These are phyloP conservation scores for Gryganskiella cystojenkinii DNA, from an alignment of 192 early-diverging fungal genomes.

Conservation along the genomic window DNA sequence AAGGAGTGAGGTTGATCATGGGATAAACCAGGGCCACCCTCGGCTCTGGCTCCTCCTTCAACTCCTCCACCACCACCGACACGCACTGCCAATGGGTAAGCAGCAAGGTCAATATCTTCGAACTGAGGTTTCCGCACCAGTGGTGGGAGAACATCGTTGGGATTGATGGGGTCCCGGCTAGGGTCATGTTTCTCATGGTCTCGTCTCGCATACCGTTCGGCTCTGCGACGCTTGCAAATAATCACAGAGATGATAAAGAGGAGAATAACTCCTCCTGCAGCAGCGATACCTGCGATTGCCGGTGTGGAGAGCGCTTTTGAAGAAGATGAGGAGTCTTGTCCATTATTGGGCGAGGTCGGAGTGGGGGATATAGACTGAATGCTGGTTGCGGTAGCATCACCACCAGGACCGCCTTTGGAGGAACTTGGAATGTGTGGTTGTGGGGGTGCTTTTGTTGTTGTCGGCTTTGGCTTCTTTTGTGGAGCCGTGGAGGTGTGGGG, in stretches of 20 bases:
- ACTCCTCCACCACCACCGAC: neutral
- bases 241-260: constrained; percentile 32
- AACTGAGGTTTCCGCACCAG: neutral
- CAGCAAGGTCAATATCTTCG: constrained; percentile 4
- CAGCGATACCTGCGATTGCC: constrained; percentile 44
- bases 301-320: constrained; percentile 28
- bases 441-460: no score
- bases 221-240: constrained; percentile 27
- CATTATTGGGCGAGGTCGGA: no score
- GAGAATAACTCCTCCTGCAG: constrained; percentile 29
- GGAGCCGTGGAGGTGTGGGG: no score
- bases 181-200: constrained; percentile 19
- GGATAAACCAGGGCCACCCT: neutral
- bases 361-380: no score
- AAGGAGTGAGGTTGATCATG: neutral
- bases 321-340: neutral
- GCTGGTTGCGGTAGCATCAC: no score
- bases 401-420: no score
- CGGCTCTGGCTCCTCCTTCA: neutral
- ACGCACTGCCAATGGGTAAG: constrained; percentile 13
- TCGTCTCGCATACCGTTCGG: constrained; percentile 13
- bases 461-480: no score
- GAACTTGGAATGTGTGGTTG: no score
- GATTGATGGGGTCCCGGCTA: constrained; percentile 43
- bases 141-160: constrained; percentile 34